phyloP scores from a whole-genome alignment of 345 rosid species.

The Microthlaspi erraticum region DNA sequence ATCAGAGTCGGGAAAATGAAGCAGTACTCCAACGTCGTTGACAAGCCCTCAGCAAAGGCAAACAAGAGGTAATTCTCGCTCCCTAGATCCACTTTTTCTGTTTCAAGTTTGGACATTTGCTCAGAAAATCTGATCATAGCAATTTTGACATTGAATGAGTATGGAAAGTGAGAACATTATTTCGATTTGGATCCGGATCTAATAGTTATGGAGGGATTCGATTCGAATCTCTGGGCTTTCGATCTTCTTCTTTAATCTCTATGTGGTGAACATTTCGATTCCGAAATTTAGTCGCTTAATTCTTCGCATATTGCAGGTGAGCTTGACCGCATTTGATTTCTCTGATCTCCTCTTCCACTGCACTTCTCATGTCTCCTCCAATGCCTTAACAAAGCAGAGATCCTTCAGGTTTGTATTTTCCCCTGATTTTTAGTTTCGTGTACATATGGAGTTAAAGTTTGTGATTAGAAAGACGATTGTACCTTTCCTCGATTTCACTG shows the following conservation, averaged over 20 bases:
- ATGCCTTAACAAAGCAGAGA: too few relatives aligned
- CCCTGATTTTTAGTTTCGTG: too few relatives aligned
- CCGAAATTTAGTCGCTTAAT: background rate
- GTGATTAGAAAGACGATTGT: too few relatives aligned
- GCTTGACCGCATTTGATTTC: slow-evolving; percentile 58
- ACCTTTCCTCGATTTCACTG: too few relatives aligned
- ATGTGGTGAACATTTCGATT: slow-evolving; percentile 1
- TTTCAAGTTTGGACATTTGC: slow-evolving; percentile 8
- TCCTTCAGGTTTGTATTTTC: too few relatives aligned
- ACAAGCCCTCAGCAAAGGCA: slow-evolving; percentile 95
- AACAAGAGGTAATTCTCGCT: slow-evolving; percentile 74
- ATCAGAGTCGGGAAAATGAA: slow-evolving; percentile 95
- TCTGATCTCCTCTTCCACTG: background rate
- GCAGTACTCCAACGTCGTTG: slow-evolving; percentile 93
- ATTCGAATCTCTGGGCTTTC: background rate
- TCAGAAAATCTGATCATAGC: slow-evolving; percentile 13
- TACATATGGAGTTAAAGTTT: too few relatives aligned
- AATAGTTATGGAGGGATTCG: background rate
- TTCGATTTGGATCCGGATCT: slow-evolving; percentile 36
- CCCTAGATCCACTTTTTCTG: slow-evolving; percentile 7
- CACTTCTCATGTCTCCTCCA: too few relatives aligned
- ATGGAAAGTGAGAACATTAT: slow-evolving; percentile 13
- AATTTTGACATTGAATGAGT: slow-evolving; percentile 23
- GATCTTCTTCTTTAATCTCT: slow-evolving; percentile 23
- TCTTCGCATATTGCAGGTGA: slow-evolving; percentile 52